Conservation (phyloP, 768 basidiomycete species). For the Podaxis sp. region DNA sequence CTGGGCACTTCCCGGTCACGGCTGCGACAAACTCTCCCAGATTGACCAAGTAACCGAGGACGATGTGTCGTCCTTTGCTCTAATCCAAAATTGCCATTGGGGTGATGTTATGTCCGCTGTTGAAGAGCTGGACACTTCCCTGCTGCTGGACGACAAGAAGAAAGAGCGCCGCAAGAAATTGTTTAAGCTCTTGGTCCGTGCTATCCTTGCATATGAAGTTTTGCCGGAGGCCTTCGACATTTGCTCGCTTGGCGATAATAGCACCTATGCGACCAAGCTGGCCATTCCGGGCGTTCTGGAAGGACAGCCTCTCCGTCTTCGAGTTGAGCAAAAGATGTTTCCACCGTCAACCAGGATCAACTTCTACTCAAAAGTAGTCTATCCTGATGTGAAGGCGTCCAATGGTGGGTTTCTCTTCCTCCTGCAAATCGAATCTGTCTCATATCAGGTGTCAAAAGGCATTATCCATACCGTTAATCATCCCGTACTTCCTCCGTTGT, state of each 20-base stretch:
- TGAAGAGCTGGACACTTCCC: slow-evolving; percentile 4
- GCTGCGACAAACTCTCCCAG: slow-evolving; percentile 12
- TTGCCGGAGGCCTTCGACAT: slow-evolving; percentile 38
- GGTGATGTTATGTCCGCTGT: slow-evolving; percentile 7
- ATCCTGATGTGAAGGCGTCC: slow-evolving; percentile 39
- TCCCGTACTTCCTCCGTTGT: slow-evolving; percentile 55
- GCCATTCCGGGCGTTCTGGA: slow-evolving; percentile 40
- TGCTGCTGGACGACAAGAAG: slow-evolving; percentile 36
- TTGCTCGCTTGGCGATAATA: slow-evolving; percentile 45
- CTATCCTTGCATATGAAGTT: slow-evolving; percentile 57
- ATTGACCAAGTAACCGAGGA: neutral
- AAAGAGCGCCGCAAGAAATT: slow-evolving; percentile 52
- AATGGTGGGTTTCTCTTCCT: slow-evolving; percentile 41
- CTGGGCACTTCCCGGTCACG: slow-evolving; percentile 33
- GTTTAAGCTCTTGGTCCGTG: slow-evolving; percentile 51
- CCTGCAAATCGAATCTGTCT: neutral
- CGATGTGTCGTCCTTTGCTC: slow-evolving; percentile 17
- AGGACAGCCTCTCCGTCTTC: slow-evolving; percentile 43
- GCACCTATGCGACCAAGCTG: slow-evolving; percentile 51
- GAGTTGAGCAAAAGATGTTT: slow-evolving; percentile 30
- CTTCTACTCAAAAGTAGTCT: slow-evolving; percentile 41
- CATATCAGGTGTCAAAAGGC: slow-evolving; percentile 24
- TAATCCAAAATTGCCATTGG: slow-evolving; percentile 17
- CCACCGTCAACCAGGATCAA: slow-evolving; percentile 43
- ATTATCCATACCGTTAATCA: slow-evolving; percentile 52